Base-by-base conservation (phyloP, 2,329 filamentous ascomycete genomes). In the Cadophora sp. region DNA sequence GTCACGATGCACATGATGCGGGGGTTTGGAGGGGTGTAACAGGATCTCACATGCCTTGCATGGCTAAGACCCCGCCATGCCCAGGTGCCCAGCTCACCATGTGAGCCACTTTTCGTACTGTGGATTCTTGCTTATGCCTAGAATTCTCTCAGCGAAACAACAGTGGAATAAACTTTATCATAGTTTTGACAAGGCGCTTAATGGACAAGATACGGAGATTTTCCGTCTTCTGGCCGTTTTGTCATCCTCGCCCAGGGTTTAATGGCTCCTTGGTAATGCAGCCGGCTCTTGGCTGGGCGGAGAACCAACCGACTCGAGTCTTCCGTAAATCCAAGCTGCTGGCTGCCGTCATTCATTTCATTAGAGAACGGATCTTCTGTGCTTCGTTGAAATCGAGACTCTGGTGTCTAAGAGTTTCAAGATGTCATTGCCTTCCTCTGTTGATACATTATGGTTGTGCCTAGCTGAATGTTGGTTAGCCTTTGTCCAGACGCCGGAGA, bases 1-100 rank as follows among this genome's bases (percentile, higher is more conserved):
- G 55, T 58, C 29, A 58, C 29, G 55, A 37, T 26, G 19, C 5
- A 22, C n/a, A 43, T 37, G 34, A 43, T 37, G 56, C 22, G 31
- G 56, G 56, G 34, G 34, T 11, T 8, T 8, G 56, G 56, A 59
- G 56, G 31, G 22, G 34, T 34, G 34, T 24, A 43, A 59, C 56
- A 59, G 22, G 31, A 22, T 37, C 56, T 40, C n/a, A 27, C 22
- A 59, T 26, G 22, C 22, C n/a, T 43, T 59, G 56, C 56, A 40
- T 22, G 56, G 31, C 56, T 59, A 59, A 59, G 56, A 59, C 56
- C 56, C 56, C 56, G 34, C 56, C 56, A 59, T 43, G 56, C 56
- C 31, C 29, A 59, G 56, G 19, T 14, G 31, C 34, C 31, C 19
- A 40, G 19, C 34, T 43, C 22, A 22, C 31, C 56, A 59, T 59